Conservation (phyloP, 2,329 filamentous ascomycete species). For the Trichothecium sympodiale region DNA sequence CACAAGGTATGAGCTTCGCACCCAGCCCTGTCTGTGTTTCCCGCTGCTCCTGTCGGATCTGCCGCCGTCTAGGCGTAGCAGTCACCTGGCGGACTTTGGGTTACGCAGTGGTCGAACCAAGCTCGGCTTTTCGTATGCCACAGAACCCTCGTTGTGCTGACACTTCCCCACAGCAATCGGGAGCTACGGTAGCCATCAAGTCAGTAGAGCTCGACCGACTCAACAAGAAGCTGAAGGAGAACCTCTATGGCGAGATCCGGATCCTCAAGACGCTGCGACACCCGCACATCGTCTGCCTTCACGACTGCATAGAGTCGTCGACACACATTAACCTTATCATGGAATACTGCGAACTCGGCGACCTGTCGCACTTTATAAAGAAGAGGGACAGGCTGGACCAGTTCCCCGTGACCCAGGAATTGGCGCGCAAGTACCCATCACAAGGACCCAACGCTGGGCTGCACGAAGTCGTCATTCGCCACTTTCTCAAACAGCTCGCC, state of each 20-base stretch:
- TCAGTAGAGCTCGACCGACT: conserved; percentile 84
- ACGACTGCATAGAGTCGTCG: conserved; percentile 81
- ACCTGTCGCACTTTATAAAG: conserved; percentile 92
- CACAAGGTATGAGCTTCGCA: conserved; percentile 51
- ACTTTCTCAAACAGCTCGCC: conserved; percentile 90
- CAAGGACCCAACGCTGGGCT: conserved; percentile 64
- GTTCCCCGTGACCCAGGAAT: conserved; percentile 74
- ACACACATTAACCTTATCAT: conserved; percentile 93
- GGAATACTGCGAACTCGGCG: conserved; percentile 96
- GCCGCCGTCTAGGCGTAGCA: neutral
- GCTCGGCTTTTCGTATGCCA: neutral
- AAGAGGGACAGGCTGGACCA: conserved; percentile 72
- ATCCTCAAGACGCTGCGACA: conserved; percentile 91
- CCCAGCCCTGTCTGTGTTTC: conserved; percentile 2
- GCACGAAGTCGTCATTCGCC: conserved; percentile 90
- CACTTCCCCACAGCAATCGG: conserved; percentile 48
- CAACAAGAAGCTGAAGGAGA: conserved; percentile 93
- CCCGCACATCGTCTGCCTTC: conserved; percentile 91
- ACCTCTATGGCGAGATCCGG: conserved; percentile 88
- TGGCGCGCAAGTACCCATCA: conserved; percentile 89
- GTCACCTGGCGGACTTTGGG: neutral
- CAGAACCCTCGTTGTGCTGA: conserved; percentile 5
- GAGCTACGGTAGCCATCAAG: conserved; percentile 86
- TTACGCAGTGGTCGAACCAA: neutral
- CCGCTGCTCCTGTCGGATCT: neutral